A percentile compares a stretch with the other conserved stretches of the same genome.
These are phyloP conservation scores for Hemileia vastatrix DNA, from an alignment of 1,284 basidiomycete species.

Conservation along the genomic window DNA sequence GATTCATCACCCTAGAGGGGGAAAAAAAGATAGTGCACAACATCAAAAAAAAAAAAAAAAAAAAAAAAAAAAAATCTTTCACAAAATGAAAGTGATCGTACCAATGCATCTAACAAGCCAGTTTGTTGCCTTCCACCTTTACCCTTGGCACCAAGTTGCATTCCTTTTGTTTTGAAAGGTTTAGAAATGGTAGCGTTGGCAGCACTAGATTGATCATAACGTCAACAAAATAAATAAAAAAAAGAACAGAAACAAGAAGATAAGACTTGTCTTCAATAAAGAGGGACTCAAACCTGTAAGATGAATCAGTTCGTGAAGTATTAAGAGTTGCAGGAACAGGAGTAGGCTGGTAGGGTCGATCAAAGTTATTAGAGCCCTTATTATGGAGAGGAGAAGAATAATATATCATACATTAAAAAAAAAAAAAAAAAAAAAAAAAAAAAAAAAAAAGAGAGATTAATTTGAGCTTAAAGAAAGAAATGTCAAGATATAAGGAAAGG, in stretches of 20 bases:
- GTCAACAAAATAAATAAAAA: too few species aligned
- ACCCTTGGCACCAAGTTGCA: slow-evolving; percentile 71
- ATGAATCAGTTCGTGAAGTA: slow-evolving; percentile 26
- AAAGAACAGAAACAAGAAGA: too few species aligned
- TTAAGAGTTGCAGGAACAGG: slow-evolving; percentile 52
- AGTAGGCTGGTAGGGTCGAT: slow-evolving; percentile 25
- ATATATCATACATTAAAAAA: slow-evolving; percentile 2
- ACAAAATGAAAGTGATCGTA: slow-evolving; percentile 41
- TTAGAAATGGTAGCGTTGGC: slow-evolving; percentile 52
- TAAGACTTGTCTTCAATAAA: slow-evolving; percentile 46
- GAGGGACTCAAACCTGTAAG: neutral
- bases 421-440: neutral
- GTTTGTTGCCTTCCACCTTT: slow-evolving; percentile 74
- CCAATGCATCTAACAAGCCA: slow-evolving; percentile 75
- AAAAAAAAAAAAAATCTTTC: neutral
- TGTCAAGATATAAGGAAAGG: slow-evolving; percentile 12
- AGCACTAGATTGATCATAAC: too few species aligned
- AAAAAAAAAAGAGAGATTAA: neutral
- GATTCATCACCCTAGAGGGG: too few species aligned
- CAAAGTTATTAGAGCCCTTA: slow-evolving; percentile 25
- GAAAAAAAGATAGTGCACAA: too few species aligned
- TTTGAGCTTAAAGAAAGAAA: too few species aligned
- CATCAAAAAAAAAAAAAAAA: neutral
- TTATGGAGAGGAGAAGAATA: too few species aligned
- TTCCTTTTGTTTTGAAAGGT: slow-evolving; percentile 89